phyloP scores from a whole-genome alignment of 139 green algal genomes.

The Spirogloea muscicola region DNA sequence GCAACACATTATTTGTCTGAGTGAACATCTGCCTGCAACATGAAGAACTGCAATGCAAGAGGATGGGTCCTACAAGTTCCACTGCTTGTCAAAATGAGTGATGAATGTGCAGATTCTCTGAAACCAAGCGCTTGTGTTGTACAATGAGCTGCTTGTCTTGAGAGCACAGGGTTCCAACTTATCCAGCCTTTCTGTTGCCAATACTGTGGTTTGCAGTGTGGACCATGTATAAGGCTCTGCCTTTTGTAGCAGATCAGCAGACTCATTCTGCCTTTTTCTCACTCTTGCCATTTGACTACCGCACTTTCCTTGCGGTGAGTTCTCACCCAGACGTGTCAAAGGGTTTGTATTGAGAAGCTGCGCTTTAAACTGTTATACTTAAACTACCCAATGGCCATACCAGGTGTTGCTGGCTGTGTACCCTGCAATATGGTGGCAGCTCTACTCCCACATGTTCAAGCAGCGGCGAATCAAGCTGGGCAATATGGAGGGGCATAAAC shows the following conservation, averaged over 20 bases:
- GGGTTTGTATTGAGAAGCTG: background rate
- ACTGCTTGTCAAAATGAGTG: background rate
- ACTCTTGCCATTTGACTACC: slow-evolving; percentile 13
- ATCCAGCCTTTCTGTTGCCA: background rate
- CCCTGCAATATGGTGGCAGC: slow-evolving; percentile 22
- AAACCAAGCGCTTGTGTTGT: background rate
- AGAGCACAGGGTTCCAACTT: background rate
- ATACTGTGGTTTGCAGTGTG: background rate
- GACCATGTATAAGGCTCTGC: slow-evolving; percentile 19
- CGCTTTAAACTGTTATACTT: background rate
- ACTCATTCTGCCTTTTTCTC: background rate
- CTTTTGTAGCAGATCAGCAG: background rate
- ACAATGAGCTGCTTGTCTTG: background rate
- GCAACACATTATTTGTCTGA: background rate
- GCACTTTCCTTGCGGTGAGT: slow-evolving; percentile 25
- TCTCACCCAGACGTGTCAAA: background rate
- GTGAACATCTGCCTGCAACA: background rate
- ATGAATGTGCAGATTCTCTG: too few species aligned
- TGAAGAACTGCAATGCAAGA: too few species aligned
- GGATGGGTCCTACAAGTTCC: background rate
- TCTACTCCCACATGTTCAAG: slow-evolving; percentile 20
- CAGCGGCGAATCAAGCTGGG: slow-evolving; percentile 16
- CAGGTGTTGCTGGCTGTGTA: slow-evolving; percentile 15
- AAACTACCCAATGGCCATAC: background rate
- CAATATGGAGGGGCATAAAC: background rate